Evolutionary conservation across 2,329 filamentous ascomycete genomes (phyloP).

Genomic region (Calonectria montana): DNA sequence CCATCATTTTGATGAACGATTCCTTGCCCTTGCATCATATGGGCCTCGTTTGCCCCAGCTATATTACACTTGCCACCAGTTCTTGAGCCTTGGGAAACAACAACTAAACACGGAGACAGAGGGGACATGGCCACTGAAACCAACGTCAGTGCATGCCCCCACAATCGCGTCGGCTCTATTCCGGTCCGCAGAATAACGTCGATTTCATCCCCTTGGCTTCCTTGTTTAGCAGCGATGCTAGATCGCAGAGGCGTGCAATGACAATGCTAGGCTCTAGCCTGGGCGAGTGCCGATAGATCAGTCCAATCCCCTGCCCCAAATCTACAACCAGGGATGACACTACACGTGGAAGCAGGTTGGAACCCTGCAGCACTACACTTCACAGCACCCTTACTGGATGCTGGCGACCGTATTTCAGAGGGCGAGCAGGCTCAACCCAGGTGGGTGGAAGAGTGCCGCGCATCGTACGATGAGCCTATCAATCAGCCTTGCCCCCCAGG

Average conservation of each 20-base stretch:
- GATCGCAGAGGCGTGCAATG: conserved; percentile 13
- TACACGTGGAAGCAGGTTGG: conserved; percentile 22
- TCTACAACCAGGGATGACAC: conserved; percentile 16
- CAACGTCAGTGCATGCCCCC: conserved; percentile 6
- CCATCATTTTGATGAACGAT: neutral
- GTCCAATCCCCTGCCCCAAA: conserved; percentile 14
- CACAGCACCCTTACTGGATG: neutral
- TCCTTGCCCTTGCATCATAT: conserved; percentile 5
- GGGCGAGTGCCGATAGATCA: conserved; percentile 25
- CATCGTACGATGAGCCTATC: conserved; percentile 18
- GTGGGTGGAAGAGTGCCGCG: conserved; percentile 7
- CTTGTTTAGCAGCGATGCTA: conserved; percentile 18
- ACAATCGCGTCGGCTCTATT: conserved; percentile 9
- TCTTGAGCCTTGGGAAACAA: conserved; percentile 4
- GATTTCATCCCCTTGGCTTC: conserved; percentile 8
- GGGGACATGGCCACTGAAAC: conserved; percentile 8
- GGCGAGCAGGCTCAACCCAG: neutral
- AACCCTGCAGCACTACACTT: conserved; percentile 15
- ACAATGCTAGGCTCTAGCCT: conserved; percentile 4
- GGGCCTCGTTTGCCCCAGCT: conserved; percentile 9
- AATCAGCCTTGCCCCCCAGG: neutral
- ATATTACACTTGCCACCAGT: conserved; percentile 2
- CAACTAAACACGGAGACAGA: conserved; percentile 8
- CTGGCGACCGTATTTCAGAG: neutral
- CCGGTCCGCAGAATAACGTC: conserved; percentile 21